A percentile compares a stretch with the other conserved stretches of the same genome.
Evolutionary conservation across 192 early-diverging fungal species (phyloP).

Genomic region (Gonapodya prolifera): DNA sequence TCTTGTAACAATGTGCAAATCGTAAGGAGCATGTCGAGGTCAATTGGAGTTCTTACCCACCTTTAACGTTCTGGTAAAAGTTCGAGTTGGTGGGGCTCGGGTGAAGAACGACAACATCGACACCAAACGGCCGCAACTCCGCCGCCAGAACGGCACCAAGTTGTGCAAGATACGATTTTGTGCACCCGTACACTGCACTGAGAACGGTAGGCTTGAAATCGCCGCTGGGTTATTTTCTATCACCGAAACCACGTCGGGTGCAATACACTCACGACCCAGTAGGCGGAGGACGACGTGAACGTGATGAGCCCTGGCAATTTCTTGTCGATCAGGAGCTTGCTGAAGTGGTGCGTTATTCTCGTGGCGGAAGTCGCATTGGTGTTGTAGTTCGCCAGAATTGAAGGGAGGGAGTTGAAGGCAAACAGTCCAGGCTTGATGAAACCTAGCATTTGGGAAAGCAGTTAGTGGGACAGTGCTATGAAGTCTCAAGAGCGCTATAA

Average conservation of each 20-base stretch:
- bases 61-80: slow-evolving; percentile 36
- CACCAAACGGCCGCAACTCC: slow-evolving; percentile 26
- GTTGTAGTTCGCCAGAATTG: slow-evolving; percentile 34
- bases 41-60: not conserved
- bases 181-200: not conserved
- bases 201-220: not conserved
- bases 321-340: slow-evolving; percentile 21
- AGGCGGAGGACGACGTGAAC: slow-evolving; percentile 42
- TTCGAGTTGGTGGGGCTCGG: slow-evolving; percentile 40
- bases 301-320: slow-evolving; percentile 23
- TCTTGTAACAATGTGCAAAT: not conserved
- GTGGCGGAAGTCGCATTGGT: slow-evolving; percentile 34
- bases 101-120: slow-evolving; percentile 44
- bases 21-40: not conserved
- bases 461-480: not conserved
- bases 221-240: not conserved
- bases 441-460: slow-evolving; percentile 14
- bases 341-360: slow-evolving; percentile 38
- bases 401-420: not conserved
- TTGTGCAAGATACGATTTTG: slow-evolving; percentile 9
- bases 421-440: slow-evolving; percentile 42
- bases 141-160: slow-evolving; percentile 42
- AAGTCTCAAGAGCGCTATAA: not conserved
- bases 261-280: slow-evolving; percentile 39
- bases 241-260: slow-evolving; percentile 28